Evolutionary conservation across 176 grass and related monocot species (phyloP), one percentile per base, ranked within the genome.

Genomic region (Miscanthus lutarioriparius): DNA sequence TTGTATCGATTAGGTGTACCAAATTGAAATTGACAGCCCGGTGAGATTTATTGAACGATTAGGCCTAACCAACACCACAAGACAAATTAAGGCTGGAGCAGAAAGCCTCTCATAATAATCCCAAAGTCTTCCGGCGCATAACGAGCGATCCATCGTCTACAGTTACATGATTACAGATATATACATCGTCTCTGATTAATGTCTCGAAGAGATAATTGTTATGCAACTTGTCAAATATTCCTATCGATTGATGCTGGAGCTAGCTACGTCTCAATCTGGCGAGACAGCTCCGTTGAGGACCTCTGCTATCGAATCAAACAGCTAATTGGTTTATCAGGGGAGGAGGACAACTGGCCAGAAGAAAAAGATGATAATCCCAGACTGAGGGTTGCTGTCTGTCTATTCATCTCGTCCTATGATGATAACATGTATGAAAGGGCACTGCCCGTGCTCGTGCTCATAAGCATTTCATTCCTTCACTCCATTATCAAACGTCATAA

Each of bases 1-100:
- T 87, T 58, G 64, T 76, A 43, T 80, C 70, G 54, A 80, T 84
- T 87, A 87, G 75, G 85, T 87, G 30, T 51, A 84, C 85, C 76
- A 64, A 84, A 84, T 72, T 75, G 41, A 28, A 83, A 63, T 56
- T 84, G 48, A 87, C 80, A 64, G 64, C 7, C 51, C 51, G 62
- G 64, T 64, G 64, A 87, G 54, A 84, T 80, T 80, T 56, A 70
- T 84, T 84, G 51, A 48, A 76, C 75, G 41, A 80, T 76, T 76
- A 65, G 76, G 70, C 76, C 81, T 80, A 87, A 87, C 89, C 39
- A 82, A 85, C 77, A 43, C 77, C 76, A 70, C 49, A 71, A 71
- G 76, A 76, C 81, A 87, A 76, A 76, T 68, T 84, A 19, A 68
- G 61, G 71, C 27, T 69, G 78, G 47, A 32, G 40, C 37, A 41